Conservation (phyloP, 345 rosid genomes). For the Linum lewisii region DNA sequence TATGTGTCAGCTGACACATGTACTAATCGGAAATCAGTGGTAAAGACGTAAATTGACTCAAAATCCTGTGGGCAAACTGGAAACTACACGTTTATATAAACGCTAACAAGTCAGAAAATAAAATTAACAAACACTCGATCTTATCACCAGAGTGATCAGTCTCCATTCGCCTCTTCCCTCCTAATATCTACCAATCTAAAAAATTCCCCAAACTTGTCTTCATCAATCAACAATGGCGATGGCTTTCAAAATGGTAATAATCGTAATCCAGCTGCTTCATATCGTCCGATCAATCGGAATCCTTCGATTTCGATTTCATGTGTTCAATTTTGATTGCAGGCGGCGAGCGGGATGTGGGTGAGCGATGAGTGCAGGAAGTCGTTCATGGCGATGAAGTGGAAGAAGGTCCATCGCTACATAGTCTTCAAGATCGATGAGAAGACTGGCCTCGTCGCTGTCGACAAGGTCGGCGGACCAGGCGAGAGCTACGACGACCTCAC, state of each 20-base stretch:
- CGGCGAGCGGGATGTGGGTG: conserved; percentile 90
- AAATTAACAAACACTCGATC: neutral
- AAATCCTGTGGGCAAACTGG: too few relatives aligned
- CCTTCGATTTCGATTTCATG: neutral
- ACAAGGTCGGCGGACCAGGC: conserved; percentile 81
- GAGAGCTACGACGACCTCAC: conserved; percentile 72
- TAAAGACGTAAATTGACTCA: too few relatives aligned
- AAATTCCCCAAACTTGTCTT: neutral
- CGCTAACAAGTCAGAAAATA: neutral
- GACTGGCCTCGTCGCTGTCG: conserved; percentile 71
- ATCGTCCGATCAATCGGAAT: neutral
- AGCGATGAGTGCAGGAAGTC: conserved; percentile 80
- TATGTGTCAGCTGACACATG: too few relatives aligned
- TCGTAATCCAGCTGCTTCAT: neutral
- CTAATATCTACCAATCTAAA: too few relatives aligned
- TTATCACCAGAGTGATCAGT: neutral
- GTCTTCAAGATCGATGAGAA: conserved; percentile 95
- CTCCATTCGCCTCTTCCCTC: neutral
- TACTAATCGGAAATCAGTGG: too few relatives aligned
- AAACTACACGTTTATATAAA: too few relatives aligned
- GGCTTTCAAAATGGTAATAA: conserved; percentile 93
- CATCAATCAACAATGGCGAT: conserved; percentile 59
- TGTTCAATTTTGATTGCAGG: conserved; percentile 26
- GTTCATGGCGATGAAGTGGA: conserved; percentile 96
- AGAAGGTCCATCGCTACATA: conserved; percentile 69